Conservation (phyloP, 2,329 filamentous ascomycete species). For the Stachybotrys elegans region DNA sequence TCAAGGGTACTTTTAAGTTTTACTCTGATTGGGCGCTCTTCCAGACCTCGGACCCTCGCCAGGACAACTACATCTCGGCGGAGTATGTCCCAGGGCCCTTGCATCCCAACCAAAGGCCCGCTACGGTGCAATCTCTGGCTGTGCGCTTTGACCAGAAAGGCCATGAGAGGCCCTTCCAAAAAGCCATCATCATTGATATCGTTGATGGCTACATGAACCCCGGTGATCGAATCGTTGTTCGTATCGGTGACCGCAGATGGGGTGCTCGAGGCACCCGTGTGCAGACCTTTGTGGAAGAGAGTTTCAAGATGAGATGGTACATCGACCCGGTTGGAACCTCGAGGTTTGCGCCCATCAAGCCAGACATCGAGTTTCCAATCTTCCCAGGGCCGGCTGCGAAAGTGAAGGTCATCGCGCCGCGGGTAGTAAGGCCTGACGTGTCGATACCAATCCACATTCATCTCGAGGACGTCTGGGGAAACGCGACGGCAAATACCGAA, state of each 20-base stretch:
- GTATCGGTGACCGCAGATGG: conserved; percentile 25
- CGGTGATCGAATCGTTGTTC: conserved; percentile 25
- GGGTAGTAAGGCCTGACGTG: conserved; percentile 13
- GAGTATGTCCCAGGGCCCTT: conserved; percentile 22
- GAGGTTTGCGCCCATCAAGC: conserved; percentile 26
- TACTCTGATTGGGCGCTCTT: conserved; percentile 31
- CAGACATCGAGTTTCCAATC: conserved; percentile 22
- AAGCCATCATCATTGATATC: conserved; percentile 30
- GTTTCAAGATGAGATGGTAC: conserved; percentile 28
- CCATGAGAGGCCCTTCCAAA: conserved; percentile 31
- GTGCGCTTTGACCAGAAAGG: conserved; percentile 33
- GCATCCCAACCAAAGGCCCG: conserved; percentile 21
- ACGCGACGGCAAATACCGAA: conserved; percentile 13
- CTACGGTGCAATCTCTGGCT: conserved; percentile 25
- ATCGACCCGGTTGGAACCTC: conserved; percentile 31
- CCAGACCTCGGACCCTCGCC: conserved; percentile 22
- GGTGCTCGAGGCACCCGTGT: conserved; percentile 24
- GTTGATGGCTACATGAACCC: conserved; percentile 31
- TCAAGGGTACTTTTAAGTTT: conserved; percentile 33
- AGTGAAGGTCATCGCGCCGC: conserved; percentile 14
- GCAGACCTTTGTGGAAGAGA: conserved; percentile 29
- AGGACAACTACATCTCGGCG: conserved; percentile 26
- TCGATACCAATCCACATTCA: conserved; percentile 17
- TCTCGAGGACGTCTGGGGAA: conserved; percentile 21
- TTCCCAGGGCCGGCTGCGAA: conserved; percentile 13